Base-by-base conservation (phyloP, 768 basidiomycete species). In the Cystobasidium ongulense region DNA sequence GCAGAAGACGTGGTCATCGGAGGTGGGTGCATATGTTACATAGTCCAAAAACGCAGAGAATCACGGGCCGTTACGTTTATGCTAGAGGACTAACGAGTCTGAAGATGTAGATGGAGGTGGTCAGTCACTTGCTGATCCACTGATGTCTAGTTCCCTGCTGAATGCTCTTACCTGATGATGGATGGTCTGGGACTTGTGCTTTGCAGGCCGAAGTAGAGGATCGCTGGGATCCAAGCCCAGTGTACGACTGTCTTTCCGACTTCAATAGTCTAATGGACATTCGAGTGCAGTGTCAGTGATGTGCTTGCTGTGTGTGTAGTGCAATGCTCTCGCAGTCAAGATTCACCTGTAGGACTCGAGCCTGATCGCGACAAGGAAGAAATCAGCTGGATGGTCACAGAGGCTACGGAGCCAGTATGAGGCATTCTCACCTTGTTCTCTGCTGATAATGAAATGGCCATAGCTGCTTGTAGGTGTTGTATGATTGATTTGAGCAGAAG, bases 191-290 rank as follows among this genome's bases (percentile, higher is more conserved):
- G 74, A 39, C 27, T 21, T 18, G 74, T 61, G n/a, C 21, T 21
- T 25, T 27, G n/a, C n/a, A 68, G 31, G 63, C 94, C 95, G 80
- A 96, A 86, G 82, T 93, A 96, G 79, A 98, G 94, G 79, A 98
- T 91, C 80, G 94, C 83, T 36, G 95, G 95, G 79, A 98, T 92
- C 92, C 94, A 98, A 76, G 88, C 89, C 78, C 93, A 96, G 82
- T 96, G 92, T 66, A 96, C 80, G 78, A 93, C 85, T 84, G 93
- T 91, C 75, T 90, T 88, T 76, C 88, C 86, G 76, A 92, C 78
- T 79, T 92, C 91, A 79, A 94, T 84, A 75, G 86, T 86, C 80
- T 90, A n/a, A n/a, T n/a, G 53, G 7, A 11, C 25, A 64, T 38
- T 27, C 4, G 63, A 11, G 63, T 8, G 23, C 25, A 5, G 8